These are phyloP conservation scores for Letharia lupina DNA, from an alignment of 495 filamentous ascomycete genomes.

Conservation along the genomic window DNA sequence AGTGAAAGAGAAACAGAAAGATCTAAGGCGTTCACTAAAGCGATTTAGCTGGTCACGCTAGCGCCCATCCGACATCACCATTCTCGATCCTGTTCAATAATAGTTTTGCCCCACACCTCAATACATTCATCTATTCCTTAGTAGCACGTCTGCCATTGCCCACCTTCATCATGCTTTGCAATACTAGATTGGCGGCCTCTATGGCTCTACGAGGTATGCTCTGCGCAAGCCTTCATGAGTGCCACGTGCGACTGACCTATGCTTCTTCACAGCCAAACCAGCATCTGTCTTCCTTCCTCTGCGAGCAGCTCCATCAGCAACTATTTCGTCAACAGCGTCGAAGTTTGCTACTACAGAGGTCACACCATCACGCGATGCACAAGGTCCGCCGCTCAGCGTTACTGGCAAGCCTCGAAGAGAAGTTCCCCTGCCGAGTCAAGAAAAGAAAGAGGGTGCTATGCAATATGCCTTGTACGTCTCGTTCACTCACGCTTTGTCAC, in stretches of 20 bases:
- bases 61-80: conserved; percentile 5
- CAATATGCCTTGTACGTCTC: conserved; percentile 86
- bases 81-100: conserved; percentile 6
- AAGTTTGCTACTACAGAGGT: conserved; percentile 46
- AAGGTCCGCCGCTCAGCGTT: conserved; percentile 29
- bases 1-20: background rate
- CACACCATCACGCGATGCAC: conserved; percentile 33
- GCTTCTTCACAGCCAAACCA: conserved; percentile 47
- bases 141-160: conserved; percentile 11
- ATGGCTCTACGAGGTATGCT: conserved; percentile 63
- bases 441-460: conserved; percentile 86
- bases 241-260: conserved; percentile 30
- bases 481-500: background rate
- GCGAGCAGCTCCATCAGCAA: conserved; percentile 42
- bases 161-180: conserved; percentile 48
- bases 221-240: conserved; percentile 35
- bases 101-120: conserved; percentile 1
- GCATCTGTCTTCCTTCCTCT: conserved; percentile 49
- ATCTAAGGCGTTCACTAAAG: conserved; percentile 8
- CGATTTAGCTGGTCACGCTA: conserved; percentile 16
- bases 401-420: conserved; percentile 54
- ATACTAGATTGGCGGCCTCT: conserved; percentile 54
- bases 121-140: background rate
- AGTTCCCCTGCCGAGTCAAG: conserved; percentile 82
- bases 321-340: conserved; percentile 53